Conservation (phyloP, 495 filamentous ascomycete genomes). For the Bathelium albidoporum region DNA sequence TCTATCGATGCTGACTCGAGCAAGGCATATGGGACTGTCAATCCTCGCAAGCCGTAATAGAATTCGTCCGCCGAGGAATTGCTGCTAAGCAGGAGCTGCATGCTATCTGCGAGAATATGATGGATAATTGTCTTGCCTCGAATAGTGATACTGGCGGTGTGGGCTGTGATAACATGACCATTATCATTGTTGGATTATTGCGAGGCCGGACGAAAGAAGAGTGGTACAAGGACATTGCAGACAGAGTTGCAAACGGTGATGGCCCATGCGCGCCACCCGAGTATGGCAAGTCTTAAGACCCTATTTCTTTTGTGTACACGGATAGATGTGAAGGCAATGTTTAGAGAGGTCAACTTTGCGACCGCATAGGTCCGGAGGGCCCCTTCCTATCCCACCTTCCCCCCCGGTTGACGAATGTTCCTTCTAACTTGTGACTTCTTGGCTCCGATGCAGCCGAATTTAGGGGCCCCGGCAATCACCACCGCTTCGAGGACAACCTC, state of each 20-base stretch:
- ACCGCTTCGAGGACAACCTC: constrained; percentile 83
- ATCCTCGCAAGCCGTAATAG: constrained; percentile 91
- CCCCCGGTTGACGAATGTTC: background rate
- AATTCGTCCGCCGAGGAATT: constrained; percentile 93
- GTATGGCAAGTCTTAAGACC: constrained; percentile 76
- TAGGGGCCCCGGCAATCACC: constrained; percentile 81
- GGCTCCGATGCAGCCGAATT: constrained; percentile 64
- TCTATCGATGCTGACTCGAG: constrained; percentile 9
- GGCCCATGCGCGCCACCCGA: constrained; percentile 97
- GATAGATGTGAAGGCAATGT: constrained; percentile 21
- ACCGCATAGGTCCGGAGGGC: background rate
- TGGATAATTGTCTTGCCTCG: constrained; percentile 96
- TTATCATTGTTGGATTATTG: constrained; percentile 81
- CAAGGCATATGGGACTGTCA: constrained; percentile 99
- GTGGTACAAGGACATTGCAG: constrained; percentile 93
- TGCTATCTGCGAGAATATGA: constrained; percentile 98
- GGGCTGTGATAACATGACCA: constrained; percentile 99
- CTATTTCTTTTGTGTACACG: constrained; percentile 19
- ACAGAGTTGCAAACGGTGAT: constrained; percentile 90
- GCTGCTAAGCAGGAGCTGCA: constrained; percentile 87
- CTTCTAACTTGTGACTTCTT: constrained; percentile 4
- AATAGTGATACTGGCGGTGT: constrained; percentile 97
- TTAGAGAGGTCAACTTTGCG: background rate
- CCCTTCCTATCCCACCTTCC: background rate
- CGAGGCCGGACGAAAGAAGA: constrained; percentile 87